Base-by-base conservation (phyloP, 108 stramenopile genomes). In the Pseudonitzschia pungens region DNA sequence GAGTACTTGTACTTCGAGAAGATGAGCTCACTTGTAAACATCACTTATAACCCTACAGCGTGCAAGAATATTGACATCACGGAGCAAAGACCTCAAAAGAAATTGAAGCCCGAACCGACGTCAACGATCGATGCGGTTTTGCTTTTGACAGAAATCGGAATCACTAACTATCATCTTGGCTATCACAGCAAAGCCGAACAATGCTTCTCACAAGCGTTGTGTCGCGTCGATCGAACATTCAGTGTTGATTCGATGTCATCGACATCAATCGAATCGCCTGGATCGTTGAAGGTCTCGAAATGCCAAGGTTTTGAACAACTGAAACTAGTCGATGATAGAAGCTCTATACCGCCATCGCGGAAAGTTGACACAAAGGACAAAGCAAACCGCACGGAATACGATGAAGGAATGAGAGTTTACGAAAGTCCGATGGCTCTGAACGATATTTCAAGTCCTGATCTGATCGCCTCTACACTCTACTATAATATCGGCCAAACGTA, bases 401-500 rank as follows among this genome's bases (percentile, higher is more conserved):
- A 83, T 52, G 85, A 83, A 55, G 89, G 86, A 15, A 77, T 89
- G 73, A 26, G 42, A 4, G 67, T 75, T 7, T 87, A 87, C 72
- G 69, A 65, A 7, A 62, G 71, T 29, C 74, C 84, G 4, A 68
- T 85, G 40, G 58, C 44, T 32, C 64, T 74, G 26, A 75, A 71
- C 33, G 79, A 75, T 41, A 70, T 40, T 22, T 54, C 69, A 50
- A 52, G 62, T 48, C 56, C 75, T 14, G 75, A 85, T 50, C 32
- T 83, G 56, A 76, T 79, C 12, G 76, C 84, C 15, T 81, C 81
- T 26, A 77, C 83, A 2, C 66, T 83, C n/a, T 55, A 70, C 48
- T 90, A 88, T 80, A 90, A 90, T 50, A 72, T 86, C 29, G 89
- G 85, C 7, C 87, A 87, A 71, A 83, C 89, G 3, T 70, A 83